Percentiles rank a stretch among this genome's conserved stretches.
phyloP scores from a whole-genome alignment of 2,329 filamentous ascomycete species.

The Claviceps paspali region DNA sequence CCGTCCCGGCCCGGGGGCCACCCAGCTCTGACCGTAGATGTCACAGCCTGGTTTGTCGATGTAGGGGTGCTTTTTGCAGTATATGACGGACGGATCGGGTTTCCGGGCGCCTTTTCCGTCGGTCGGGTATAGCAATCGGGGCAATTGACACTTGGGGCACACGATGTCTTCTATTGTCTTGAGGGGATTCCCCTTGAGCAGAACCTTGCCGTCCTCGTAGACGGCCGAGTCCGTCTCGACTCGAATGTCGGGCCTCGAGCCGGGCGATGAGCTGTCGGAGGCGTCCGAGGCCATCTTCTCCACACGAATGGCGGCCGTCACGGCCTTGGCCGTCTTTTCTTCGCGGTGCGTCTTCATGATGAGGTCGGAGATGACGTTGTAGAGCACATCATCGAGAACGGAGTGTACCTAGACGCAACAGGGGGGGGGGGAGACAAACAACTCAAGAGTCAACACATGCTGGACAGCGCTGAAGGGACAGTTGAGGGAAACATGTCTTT shows the following conservation, averaged over 20 bases:
- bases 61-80: constrained; percentile 68
- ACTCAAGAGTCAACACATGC: neutral
- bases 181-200: constrained; percentile 57
- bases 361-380: constrained; percentile 63
- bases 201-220: constrained; percentile 54
- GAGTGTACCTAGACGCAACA: constrained; percentile 36
- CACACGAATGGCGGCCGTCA: constrained; percentile 47
- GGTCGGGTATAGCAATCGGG: constrained; percentile 56
- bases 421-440: neutral
- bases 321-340: constrained; percentile 59
- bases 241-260: constrained; percentile 39
- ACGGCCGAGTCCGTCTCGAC: constrained; percentile 52
- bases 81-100: constrained; percentile 52
- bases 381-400: constrained; percentile 59
- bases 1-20: constrained; percentile 51
- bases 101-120: constrained; percentile 52
- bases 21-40: constrained; percentile 72
- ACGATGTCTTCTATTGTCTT: constrained; percentile 55
- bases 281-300: constrained; percentile 45
- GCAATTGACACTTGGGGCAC: constrained; percentile 61
- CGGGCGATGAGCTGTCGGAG: constrained; percentile 35
- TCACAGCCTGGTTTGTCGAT: constrained; percentile 63
- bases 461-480: neutral
- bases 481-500: too few species aligned
- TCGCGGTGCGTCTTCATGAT: constrained; percentile 61